Evolutionary conservation across 495 filamentous ascomycete genomes (phyloP), one percentile per base, ranked within the genome.

Genomic region (Talaromyces borbonicus): DNA sequence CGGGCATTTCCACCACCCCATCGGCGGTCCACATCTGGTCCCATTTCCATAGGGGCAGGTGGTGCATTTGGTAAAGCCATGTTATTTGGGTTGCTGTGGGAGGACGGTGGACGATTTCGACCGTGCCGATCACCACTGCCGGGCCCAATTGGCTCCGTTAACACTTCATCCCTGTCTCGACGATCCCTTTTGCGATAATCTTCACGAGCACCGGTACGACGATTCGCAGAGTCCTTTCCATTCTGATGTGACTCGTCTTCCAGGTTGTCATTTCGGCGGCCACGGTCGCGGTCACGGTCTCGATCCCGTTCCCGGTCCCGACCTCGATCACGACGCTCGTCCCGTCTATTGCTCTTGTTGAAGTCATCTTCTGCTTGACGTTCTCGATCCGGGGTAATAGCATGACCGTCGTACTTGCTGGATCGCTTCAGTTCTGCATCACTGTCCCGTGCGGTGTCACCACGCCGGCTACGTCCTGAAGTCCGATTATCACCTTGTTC

Each of bases 141-240:
- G 24, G 29, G 32, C 25, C 42, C 50, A 3, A 52, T 23, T 8
- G 53, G 48, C 22, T 54, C 48, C 30, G 51, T 51, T 1, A 50
- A 51, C 9, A 54, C 56, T 25, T 63, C 65, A 5, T 66, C 66
- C 30, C 68, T 62, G 16, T 72, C 68, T 43, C 68, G 62, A n/a
- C 63, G 61, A 42, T 54, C 48, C 19, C 60, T 52, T 19, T 56
- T 55, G 16, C 66, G 53, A 27, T 58, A 53, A 31, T 69, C 68
- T 26, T 72, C 68, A 25, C 68, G 66, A 3, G 59, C 51, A 20
- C 62, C 58, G 6, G 57, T 49, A 14, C 66, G 60, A 14, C 68
- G 66, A 18, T 23, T 23, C 6, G 22, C 25, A 8, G 27, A 35
- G 11, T 46, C 43, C 18, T 16, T 46, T 27, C 63, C 60, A 15